phyloP scores from a whole-genome alignment of 2,329 filamentous ascomycete species.

The Aureobasidium sp. region DNA sequence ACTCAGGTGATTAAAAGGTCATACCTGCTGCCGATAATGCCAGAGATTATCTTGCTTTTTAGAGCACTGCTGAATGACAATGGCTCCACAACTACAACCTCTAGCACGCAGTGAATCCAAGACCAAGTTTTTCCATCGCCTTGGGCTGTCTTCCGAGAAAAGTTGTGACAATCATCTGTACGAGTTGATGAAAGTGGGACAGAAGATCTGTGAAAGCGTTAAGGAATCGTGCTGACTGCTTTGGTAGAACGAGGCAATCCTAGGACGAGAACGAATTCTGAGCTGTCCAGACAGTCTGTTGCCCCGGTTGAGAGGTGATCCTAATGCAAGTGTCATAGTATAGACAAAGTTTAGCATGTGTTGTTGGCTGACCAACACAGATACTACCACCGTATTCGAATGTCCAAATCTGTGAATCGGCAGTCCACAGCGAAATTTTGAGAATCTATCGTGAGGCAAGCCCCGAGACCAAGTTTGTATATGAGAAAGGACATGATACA shows the following conservation, averaged over 20 bases:
- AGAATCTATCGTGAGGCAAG: conserved; percentile 35
- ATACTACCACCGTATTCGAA: conserved; percentile 37
- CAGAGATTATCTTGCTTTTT: not conserved
- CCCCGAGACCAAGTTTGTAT: conserved; percentile 33
- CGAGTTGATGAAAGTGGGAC: conserved; percentile 37
- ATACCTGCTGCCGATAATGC: not conserved
- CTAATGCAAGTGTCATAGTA: conserved; percentile 17
- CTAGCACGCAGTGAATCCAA: conserved; percentile 41
- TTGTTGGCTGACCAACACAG: not conserved
- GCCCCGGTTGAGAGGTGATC: conserved; percentile 29
- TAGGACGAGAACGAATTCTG: conserved; percentile 36
- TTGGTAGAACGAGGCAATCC: conserved; percentile 36
- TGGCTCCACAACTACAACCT: conserved; percentile 23
- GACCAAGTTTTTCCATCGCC: conserved; percentile 35
- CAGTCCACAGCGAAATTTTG: conserved; percentile 39
- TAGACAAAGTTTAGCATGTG: not conserved
- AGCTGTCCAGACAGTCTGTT: conserved; percentile 33
- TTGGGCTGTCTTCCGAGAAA: conserved; percentile 35
- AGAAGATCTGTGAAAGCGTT: not conserved
- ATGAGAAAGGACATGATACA: conserved; percentile 35
- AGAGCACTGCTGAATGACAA: not conserved
- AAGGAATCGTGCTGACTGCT: not conserved
- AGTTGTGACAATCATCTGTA: conserved; percentile 32
- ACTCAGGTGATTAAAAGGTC: not conserved
- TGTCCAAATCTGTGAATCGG: conserved; percentile 42